These are phyloP conservation scores for Diplosphaera chodatii DNA, from an alignment of 139 green algal genomes.

Conservation along the genomic window DNA sequence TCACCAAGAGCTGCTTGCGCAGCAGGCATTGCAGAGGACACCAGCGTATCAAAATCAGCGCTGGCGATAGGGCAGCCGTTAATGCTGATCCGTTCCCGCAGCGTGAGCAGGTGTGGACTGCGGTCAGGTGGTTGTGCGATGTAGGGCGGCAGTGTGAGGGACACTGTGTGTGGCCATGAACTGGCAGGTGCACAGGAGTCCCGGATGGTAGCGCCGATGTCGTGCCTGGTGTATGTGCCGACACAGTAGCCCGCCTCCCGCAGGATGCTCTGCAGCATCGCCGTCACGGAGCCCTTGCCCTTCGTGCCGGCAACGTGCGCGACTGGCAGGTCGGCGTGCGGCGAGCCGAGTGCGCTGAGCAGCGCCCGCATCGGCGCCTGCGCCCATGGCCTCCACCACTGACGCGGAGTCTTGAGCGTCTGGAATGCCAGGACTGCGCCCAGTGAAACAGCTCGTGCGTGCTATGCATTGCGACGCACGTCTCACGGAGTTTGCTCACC, in stretches of 20 bases:
- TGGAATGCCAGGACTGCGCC: no score
- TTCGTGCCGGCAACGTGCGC: slow-evolving; percentile 86
- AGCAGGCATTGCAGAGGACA: slow-evolving; percentile 4
- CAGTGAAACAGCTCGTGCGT: no score
- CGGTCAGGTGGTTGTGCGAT: no score
- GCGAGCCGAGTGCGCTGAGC: slow-evolving; percentile 50
- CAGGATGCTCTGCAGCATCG: slow-evolving; percentile 63
- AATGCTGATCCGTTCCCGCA: slow-evolving; percentile 70
- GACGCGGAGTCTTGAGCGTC: no score
- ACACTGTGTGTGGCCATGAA: no score
- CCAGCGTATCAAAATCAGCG: slow-evolving; percentile 18
- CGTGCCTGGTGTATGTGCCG: slow-evolving; percentile 75
- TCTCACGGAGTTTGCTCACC: no score
- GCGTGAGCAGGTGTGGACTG: slow-evolving; percentile 67
- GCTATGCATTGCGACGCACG: no score
- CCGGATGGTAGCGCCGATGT: no score
- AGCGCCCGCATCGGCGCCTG: slow-evolving; percentile 58
- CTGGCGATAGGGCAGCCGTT: slow-evolving; percentile 15
- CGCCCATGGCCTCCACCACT: no score
- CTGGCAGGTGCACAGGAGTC: no score
- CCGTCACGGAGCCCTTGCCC: slow-evolving; percentile 76
- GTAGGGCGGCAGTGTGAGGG: no score
- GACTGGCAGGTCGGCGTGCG: slow-evolving; percentile 39
- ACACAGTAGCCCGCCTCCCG: slow-evolving; percentile 43
- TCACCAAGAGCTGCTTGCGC: slow-evolving; percentile 18